Conservation (phyloP, 2,329 filamentous ascomycete genomes). For the Orbilia oligospora region DNA sequence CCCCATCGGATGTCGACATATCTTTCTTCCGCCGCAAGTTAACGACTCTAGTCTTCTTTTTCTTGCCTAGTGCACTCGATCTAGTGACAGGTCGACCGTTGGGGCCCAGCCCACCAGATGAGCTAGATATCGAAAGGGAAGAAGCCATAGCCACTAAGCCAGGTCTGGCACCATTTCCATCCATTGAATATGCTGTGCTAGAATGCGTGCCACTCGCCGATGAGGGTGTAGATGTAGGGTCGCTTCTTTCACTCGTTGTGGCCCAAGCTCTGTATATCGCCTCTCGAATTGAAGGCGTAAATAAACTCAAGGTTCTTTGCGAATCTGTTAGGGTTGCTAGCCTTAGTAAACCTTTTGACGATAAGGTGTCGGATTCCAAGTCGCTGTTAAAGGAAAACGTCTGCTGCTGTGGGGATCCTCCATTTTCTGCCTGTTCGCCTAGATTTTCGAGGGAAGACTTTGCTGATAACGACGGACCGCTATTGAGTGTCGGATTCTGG, state of each 20-base stretch:
- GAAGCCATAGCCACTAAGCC: constrained; percentile 59
- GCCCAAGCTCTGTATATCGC: constrained; percentile 95
- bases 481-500: constrained; percentile 59
- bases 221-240: constrained; percentile 61
- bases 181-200: constrained; percentile 79
- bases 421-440: constrained; percentile 69
- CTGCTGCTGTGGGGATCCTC: constrained; percentile 65
- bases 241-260: constrained; percentile 71
- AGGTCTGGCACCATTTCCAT: constrained; percentile 76
- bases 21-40: constrained; percentile 79
- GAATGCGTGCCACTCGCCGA: constrained; percentile 67
- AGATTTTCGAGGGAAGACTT: constrained; percentile 73
- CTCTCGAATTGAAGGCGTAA: constrained; percentile 90
- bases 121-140: constrained; percentile 55
- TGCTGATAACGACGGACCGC: constrained; percentile 47
- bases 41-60: constrained; percentile 83
- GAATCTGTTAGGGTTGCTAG: constrained; percentile 87
- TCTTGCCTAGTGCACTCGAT: constrained; percentile 77
- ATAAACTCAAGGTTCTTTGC: constrained; percentile 89
- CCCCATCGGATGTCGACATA: constrained; percentile 43
- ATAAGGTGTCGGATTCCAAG: constrained; percentile 85
- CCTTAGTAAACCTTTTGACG: constrained; percentile 90
- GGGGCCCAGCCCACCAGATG: constrained; percentile 55
- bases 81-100: constrained; percentile 68
- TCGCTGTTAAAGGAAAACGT: constrained; percentile 78